A percentile compares a stretch with the other conserved stretches of the same genome.
These are phyloP conservation scores for Rhodotorula diobovata DNA, from an alignment of 768 basidiomycete genomes.

Conservation along the genomic window DNA sequence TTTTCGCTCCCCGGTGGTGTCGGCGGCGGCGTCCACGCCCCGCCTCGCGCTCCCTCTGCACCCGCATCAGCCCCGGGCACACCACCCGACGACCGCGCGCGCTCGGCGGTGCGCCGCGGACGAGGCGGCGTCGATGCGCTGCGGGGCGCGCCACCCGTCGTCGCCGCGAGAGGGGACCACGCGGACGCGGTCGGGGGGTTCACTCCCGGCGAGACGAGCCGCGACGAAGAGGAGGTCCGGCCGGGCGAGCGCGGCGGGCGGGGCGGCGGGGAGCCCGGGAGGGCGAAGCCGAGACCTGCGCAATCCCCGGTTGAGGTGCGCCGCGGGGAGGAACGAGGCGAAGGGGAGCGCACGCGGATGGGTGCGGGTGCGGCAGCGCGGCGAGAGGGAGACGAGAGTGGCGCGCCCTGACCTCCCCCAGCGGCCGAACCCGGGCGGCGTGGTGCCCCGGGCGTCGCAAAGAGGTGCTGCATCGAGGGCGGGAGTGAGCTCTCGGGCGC, in stretches of 20 bases:
- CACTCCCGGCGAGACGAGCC: too few relatives aligned
- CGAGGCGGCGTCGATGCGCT: background rate
- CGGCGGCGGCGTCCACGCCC: background rate
- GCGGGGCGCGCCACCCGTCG: too few relatives aligned
- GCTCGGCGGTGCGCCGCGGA: background rate
- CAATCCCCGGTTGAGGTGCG: background rate
- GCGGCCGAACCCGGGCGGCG: background rate
- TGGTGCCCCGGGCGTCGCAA: background rate
- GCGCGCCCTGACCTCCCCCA: too few relatives aligned
- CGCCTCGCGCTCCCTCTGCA: too few relatives aligned
- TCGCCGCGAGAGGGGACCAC: background rate
- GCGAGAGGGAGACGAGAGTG: background rate
- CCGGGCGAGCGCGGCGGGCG: too few relatives aligned
- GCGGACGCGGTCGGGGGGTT: background rate
- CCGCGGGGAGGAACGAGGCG: background rate
- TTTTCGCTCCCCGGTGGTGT: background rate
- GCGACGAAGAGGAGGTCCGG: too few relatives aligned
- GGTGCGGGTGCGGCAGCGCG: background rate
- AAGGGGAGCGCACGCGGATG: background rate
- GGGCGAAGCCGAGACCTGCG: background rate
- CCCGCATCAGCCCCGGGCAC: too few relatives aligned
- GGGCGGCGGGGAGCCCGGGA: background rate
- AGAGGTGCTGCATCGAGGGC: slow-evolving; percentile 4
- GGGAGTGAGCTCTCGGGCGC: background rate
- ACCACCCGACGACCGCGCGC: too few relatives aligned